A percentile compares a stretch with the other conserved stretches of the same genome.
phyloP scores from a whole-genome alignment of 257 asterid species.

The Rauvolfia tetraphylla region DNA sequence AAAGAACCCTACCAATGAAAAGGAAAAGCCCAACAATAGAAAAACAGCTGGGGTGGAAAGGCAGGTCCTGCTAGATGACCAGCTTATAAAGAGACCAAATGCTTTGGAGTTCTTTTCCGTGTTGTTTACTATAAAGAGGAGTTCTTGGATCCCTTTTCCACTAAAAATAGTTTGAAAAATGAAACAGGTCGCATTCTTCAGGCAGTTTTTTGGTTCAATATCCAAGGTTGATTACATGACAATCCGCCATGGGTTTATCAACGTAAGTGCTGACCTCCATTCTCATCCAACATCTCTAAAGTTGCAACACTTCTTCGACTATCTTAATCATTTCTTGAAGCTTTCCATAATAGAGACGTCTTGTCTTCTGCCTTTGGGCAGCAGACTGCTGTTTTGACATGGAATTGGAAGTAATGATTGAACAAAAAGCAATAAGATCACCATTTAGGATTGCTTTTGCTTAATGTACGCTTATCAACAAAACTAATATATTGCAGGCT shows the following conservation, averaged over 20 bases:
- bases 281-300: neutral
- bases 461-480: neutral
- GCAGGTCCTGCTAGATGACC: too few relatives aligned
- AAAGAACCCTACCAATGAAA: too few relatives aligned
- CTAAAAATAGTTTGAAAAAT: neutral
- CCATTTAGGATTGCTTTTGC: neutral
- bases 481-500: conserved; percentile 33
- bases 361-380: neutral
- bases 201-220: conserved; percentile 66
- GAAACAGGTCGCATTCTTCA: conserved; percentile 67
- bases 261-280: conserved; percentile 33
- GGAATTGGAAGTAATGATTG: too few relatives aligned
- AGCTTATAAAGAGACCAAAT: too few relatives aligned
- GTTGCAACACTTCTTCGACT: neutral
- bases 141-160: neutral
- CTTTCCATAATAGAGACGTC: too few relatives aligned
- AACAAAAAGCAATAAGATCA: too few relatives aligned
- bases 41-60: too few relatives aligned
- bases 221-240: conserved; percentile 66
- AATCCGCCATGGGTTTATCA: conserved; percentile 68
- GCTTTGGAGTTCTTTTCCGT: neutral
- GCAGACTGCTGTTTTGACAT: neutral
- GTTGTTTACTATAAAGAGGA: neutral
- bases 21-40: neutral
- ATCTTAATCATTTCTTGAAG: neutral